phyloP scores from a whole-genome alignment of 345 rosid genomes.

The Cardamine occulta region DNA sequence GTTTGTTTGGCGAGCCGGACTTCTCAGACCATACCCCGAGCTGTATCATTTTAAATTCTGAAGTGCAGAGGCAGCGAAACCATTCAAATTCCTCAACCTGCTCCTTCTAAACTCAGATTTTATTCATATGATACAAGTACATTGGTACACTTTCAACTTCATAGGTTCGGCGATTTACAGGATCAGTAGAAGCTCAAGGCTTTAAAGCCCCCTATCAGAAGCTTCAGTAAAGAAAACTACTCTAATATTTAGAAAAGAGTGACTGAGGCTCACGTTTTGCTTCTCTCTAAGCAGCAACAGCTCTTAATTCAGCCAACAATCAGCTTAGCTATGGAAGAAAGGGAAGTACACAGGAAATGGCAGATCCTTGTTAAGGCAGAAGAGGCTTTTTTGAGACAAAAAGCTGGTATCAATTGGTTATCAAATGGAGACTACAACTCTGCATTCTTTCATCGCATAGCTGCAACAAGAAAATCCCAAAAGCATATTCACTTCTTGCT shows the following conservation, averaged over 20 bases:
- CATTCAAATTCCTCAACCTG: not conserved
- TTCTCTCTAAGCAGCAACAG: not conserved
- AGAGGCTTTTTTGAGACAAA: too few relatives aligned
- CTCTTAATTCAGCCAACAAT: too few relatives aligned
- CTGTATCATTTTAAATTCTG: too few relatives aligned
- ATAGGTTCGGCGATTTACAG: not conserved
- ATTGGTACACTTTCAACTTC: not conserved
- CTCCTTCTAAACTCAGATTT: rapidly evolving
- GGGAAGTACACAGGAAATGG: not conserved
- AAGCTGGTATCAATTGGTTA: too few relatives aligned
- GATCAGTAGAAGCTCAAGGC: not conserved
- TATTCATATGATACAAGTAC: not conserved
- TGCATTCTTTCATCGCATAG: too few relatives aligned
- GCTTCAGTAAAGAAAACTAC: not conserved
- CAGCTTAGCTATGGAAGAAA: too few relatives aligned
- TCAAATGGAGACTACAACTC: too few relatives aligned
- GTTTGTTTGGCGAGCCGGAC: not conserved
- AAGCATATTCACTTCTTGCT: too few relatives aligned
- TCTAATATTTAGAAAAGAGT: not conserved
- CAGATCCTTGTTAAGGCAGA: too few relatives aligned
- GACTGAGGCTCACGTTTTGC: rapidly evolving
- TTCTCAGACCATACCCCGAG: not conserved
- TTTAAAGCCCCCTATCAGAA: rapidly evolving
- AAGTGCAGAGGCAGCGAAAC: too few relatives aligned
- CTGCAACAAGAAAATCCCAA: too few relatives aligned